phyloP scores from a whole-genome alignment of 495 filamentous ascomycete species.

The Delitschia confertaspora region DNA sequence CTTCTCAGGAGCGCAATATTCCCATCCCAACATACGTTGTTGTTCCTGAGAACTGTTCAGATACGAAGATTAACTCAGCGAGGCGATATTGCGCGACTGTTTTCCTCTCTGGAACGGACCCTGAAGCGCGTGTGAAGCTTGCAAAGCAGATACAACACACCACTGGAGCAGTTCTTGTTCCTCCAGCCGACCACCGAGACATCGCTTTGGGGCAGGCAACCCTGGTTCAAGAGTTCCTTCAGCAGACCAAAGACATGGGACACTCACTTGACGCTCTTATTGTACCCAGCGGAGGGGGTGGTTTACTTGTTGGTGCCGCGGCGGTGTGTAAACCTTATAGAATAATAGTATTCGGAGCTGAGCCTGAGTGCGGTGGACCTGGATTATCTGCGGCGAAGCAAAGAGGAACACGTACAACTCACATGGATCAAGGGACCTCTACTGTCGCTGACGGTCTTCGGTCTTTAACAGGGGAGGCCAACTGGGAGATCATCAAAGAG shows the following conservation, averaged over 20 bases:
- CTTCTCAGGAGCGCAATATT: not conserved
- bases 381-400: not conserved
- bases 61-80: constrained; percentile 1
- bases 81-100: not conserved
- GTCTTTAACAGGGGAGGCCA: constrained; percentile 4
- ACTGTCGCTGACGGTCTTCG: constrained; percentile 8
- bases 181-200: constrained; percentile 4
- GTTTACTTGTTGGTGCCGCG: constrained; percentile 3
- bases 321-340: not conserved
- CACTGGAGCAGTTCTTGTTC: constrained; percentile 1
- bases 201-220: constrained; percentile 5
- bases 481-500: constrained; percentile 4
- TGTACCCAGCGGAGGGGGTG: constrained; percentile 8
- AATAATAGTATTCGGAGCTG: constrained; percentile 4
- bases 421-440: not conserved
- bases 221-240: constrained; percentile 1
- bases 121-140: not conserved
- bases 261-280: constrained; percentile 2
- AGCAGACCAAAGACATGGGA: not conserved
- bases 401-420: not conserved
- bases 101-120: not conserved
- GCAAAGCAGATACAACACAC: not conserved
- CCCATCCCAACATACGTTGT: constrained; percentile 4
- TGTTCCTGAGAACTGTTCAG: constrained; percentile 3
- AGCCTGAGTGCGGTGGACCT: constrained; percentile 2